Evolutionary conservation across 768 basidiomycete genomes (phyloP), one percentile per base, ranked within the genome.

Genomic region (Leucogyrophana mollusca): DNA sequence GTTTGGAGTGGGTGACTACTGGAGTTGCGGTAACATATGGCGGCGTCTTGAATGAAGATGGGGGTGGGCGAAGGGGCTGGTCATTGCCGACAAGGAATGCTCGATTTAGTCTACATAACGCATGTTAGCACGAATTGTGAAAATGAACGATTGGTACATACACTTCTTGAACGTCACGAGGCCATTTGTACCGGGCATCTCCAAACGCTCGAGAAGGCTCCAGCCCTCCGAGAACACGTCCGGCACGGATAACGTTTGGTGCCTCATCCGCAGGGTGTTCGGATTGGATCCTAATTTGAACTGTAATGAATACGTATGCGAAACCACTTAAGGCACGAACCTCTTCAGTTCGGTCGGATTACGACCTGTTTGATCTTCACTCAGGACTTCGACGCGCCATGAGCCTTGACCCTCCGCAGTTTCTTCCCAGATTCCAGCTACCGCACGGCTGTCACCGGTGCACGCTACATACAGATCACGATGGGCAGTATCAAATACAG

Each of bases 331-430:
- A n/a, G 6, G 38, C 20, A 58, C 72, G 41, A 56, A 94, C 94
- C 94, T 80, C 62, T 78, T 78, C 20, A 87, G 70, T 67, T 99
- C 96, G 37, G 80, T 85, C 13, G 79, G 83, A 61, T 93, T 97
- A 54, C 91, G 81, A 32, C 93, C 96, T 6, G 94, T 97, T 72
- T 97, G 94, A 60, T 98, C 96, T 65, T 97, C 93, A 22, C 81
- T 91, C 51, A 99, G 74, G n/a, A 90, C 90, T 62, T 96, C 92
- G 23, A 94, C 87, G 37, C 84, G 79, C 96, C 96, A 99, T 43
- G 73, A 75, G 9, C 90, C 90, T 43, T 74, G 70, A 3, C 82
- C 84, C 51, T 83, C 78, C 3, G 63, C 66, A 4, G 76, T 75
- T 41, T 80, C 77, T 52, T 90, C 84, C 87, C 90, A 94, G 30